Evolutionary conservation across 345 rosid genomes (phyloP), one percentile per base, ranked within the genome.

Genomic region (Aquilaria yunnanensis): DNA sequence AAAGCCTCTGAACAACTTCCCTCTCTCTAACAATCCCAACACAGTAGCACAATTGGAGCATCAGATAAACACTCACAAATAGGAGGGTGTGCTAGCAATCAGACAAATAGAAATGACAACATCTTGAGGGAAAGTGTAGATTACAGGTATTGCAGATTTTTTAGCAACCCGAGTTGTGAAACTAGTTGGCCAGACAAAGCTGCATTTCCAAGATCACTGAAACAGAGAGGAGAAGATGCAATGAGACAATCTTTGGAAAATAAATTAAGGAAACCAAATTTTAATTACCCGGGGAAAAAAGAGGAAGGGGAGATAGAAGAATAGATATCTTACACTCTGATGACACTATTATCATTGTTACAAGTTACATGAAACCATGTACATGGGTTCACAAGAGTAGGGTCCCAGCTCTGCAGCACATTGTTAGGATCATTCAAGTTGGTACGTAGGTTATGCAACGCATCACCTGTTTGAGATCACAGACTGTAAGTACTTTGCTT

Each of bases 311-410:
- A 23, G 23, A 23, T 6, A 32, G 51, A 57, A 70, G 64, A 52
- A 54, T 30, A 61, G 51, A 58, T 50, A 67, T 48, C 73, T 74
- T 83, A 93, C 98, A 93, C 97, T 80, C 98, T 77, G 56, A 88
- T 88, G 50, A 93, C 97, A 72, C 98, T 93, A 67, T 90, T 88
- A 62, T 93, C 98, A 67, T 86, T 88, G 84, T 93, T 86, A 67
- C 98, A 93, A 13, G 97, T 90, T 56, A 93, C 94, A 57, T 93
- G 98, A 72, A 89, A 90, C 98, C 98, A 93, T 11, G 98, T 90
- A 74, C 98, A 90, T 53, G 97, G 97, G 66, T 90, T 88, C 69
- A 90, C 98, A 66, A 93, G 98, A 30, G 96, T 90, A 56, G 96
- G 92, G 75, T 93, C 98, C 98, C 98, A 93, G 75, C 98, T 93